Evolutionary conservation across 495 filamentous ascomycete species (phyloP), one percentile per base, ranked within the genome.

Genomic region (Friedmanniomyces simplex): DNA sequence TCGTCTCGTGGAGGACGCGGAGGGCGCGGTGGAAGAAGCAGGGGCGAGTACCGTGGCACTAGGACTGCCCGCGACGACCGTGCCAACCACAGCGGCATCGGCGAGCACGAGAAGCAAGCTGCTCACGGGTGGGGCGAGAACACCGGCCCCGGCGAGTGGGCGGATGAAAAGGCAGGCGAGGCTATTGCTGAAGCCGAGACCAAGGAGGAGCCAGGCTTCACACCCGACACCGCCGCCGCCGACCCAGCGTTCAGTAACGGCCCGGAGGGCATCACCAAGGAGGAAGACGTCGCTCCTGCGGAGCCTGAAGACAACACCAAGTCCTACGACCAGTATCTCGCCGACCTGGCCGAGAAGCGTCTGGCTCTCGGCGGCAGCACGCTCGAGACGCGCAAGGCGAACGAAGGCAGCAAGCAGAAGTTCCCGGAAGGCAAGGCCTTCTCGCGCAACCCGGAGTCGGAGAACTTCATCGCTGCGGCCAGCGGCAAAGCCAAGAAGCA

Each of bases 401-500:
- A 96, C 76, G 91, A 95, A 76, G 93, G 89, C 66, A 85, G 87
- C 73, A 91, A 62, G 56, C 54, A 91, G 79, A 95, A 96, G 79
- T 95, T 89, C 87, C 85, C 86, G 61, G 76, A 80, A 57, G 89
- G 89, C 67, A 91, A 88, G 76, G 77, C 87, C 58, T 69, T 96
- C 57, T 68, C 73, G 71, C 86, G 84, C 68, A 81, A 82, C 46
- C 81, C 89, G 51, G 77, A 80, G 25, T 83, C 86, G 58, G 84
- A 85, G 41, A 77, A 78, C 57, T 96, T 86, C 78, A 82, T 96
- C 69, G 73, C 84, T 67, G 88, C 79, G 64, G 73, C 77, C 57
- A 79, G 77, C 48, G 85, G 85, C 71, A 96, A 95, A 83, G 73
- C 80, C 68, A 85, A 87, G 82, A 96, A 96, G 83, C 22, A 87